phyloP scores from a whole-genome alignment of 805 yeast genomes.

The Zygosaccharomyces rouxii region DNA sequence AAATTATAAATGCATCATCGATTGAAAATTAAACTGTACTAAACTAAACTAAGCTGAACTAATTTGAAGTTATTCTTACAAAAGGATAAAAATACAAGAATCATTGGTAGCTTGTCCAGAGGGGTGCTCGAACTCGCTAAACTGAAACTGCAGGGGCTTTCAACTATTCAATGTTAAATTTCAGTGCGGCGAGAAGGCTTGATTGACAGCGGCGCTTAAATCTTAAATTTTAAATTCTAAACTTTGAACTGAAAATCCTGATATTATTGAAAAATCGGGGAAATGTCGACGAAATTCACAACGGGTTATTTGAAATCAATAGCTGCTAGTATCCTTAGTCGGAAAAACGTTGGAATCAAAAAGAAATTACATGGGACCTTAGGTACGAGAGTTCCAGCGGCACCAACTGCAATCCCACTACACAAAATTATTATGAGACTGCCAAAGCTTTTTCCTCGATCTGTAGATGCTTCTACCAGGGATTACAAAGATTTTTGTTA shows the following conservation, averaged over 20 bases:
- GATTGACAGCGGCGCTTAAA: conserved; percentile 2
- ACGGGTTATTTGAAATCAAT: background rate
- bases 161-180: background rate
- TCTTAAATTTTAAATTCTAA: background rate
- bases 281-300: conserved; percentile 1
- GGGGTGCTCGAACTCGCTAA: background rate
- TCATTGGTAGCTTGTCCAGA: background rate
- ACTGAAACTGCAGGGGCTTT: background rate
- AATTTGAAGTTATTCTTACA: background rate
- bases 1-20: background rate
- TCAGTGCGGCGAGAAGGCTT: conserved; percentile 1
- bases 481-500: conserved; percentile 41
- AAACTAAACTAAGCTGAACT: background rate
- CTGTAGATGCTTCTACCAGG: conserved; percentile 46
- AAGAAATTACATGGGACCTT: background rate
- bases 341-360: background rate
- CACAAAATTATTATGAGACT: conserved; percentile 41
- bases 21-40: background rate
- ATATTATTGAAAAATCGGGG: background rate
- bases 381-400: conserved; percentile 42
- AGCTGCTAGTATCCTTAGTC: background rate
- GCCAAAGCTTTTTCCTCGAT: conserved; percentile 54
- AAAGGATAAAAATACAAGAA: background rate
- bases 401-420: conserved; percentile 66
- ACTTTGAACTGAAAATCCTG: background rate